phyloP scores from a whole-genome alignment of 352 stramenopile species.

The Aphanomyces euteiches region DNA sequence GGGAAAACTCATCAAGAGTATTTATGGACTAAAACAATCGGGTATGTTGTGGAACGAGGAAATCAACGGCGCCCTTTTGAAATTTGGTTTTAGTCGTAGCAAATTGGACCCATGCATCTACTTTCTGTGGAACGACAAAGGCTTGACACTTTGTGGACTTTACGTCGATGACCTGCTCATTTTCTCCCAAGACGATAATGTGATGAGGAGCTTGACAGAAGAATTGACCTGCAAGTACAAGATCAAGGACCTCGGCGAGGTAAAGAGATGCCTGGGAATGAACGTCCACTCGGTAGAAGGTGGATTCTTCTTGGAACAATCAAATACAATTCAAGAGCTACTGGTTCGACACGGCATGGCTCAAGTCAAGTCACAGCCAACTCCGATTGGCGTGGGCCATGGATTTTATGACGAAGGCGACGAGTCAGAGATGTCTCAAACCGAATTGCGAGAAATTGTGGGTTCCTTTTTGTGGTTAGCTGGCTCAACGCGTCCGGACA shows the following conservation, averaged over 20 bases:
- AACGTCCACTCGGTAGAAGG: background rate
- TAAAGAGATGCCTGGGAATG: background rate
- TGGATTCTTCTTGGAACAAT: background rate
- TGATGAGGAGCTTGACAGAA: background rate
- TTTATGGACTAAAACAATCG: constrained; percentile 40
- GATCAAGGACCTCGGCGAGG: background rate
- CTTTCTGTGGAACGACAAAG: constrained; percentile 8
- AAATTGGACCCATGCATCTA: constrained; percentile 37
- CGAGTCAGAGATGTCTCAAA: too few species aligned
- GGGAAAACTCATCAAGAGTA: constrained; percentile 31
- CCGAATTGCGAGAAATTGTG: too few species aligned
- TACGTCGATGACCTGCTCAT: constrained; percentile 41
- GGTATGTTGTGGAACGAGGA: constrained; percentile 37
- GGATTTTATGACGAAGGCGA: background rate
- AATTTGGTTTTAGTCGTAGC: constrained; percentile 31
- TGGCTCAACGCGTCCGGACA: too few species aligned
- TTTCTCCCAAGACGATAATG: background rate
- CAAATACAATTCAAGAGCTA: constrained; percentile 1
- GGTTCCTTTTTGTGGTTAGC: too few species aligned
- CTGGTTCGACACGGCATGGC: background rate
- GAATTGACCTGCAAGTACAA: background rate
- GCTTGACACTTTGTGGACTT: constrained; percentile 25
- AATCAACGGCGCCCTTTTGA: constrained; percentile 32
- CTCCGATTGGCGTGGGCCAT: background rate
- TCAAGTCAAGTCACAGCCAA: background rate